Conservation (phyloP, 2,329 filamentous ascomycete genomes). For the Fusarium sp. region DNA sequence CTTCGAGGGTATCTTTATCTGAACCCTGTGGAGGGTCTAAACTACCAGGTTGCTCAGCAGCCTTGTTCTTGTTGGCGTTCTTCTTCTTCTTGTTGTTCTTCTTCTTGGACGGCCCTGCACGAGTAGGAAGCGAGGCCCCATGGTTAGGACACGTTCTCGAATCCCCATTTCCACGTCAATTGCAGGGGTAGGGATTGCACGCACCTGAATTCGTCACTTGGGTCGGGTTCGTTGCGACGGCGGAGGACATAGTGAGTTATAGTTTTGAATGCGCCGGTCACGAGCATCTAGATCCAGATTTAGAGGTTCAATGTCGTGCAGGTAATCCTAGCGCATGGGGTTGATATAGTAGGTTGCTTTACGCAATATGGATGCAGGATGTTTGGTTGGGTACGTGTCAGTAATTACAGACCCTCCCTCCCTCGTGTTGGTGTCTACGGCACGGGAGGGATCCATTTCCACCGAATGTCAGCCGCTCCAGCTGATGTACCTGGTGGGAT, state of each 20-base stretch:
- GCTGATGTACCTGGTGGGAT: constrained; percentile 11
- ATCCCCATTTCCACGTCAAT: constrained; percentile 37
- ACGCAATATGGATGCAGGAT: constrained; percentile 28
- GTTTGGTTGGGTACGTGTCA: constrained; percentile 15
- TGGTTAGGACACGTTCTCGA: constrained; percentile 48
- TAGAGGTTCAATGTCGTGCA: constrained; percentile 29
- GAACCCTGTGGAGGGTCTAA: constrained; percentile 48
- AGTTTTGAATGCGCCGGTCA: constrained; percentile 30
- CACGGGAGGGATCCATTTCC: constrained; percentile 20
- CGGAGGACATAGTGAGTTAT: constrained; percentile 55
- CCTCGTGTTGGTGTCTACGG: constrained; percentile 24
- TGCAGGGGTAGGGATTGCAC: constrained; percentile 43
- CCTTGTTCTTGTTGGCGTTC: constrained; percentile 62
- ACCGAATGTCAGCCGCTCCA: constrained; percentile 42
- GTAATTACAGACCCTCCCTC: constrained; percentile 30
- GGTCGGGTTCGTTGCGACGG: constrained; percentile 49
- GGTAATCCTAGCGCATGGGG: constrained; percentile 21
- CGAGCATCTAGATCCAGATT: constrained; percentile 34
- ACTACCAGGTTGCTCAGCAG: constrained; percentile 50
- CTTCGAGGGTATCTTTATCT: constrained; percentile 57
- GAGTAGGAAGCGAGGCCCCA: constrained; percentile 35
- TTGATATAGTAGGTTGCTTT: constrained; percentile 18
- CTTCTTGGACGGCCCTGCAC: constrained; percentile 60
- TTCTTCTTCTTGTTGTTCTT: constrained; percentile 71
- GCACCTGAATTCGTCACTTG: constrained; percentile 52